phyloP scores from a whole-genome alignment of 805 yeast species.

The Candida palmyrensis region DNA sequence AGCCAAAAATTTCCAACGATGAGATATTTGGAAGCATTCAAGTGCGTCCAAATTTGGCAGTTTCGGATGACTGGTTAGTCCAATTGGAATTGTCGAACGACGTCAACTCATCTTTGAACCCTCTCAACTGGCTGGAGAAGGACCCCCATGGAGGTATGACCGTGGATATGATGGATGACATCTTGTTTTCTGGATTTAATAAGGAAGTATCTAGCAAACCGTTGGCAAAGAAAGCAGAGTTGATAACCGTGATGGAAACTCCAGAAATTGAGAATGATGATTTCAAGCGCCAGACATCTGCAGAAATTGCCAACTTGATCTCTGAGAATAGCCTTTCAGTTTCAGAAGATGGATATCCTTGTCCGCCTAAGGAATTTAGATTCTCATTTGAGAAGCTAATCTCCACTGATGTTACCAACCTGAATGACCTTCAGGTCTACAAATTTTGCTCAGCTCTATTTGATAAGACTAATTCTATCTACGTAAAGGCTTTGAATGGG shows the following conservation, averaged over 20 bases:
- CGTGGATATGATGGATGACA: slow-evolving; percentile 38
- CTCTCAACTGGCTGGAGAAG: slow-evolving; percentile 15
- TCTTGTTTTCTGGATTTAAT: slow-evolving; percentile 46
- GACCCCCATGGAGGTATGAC: no score
- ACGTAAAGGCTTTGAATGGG: background rate
- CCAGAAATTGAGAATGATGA: slow-evolving; percentile 14
- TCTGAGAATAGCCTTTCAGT: slow-evolving; percentile 14
- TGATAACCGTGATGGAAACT: slow-evolving; percentile 2
- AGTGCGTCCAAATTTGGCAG: slow-evolving; percentile 41
- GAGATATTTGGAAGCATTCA: slow-evolving; percentile 30
- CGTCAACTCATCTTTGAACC: slow-evolving; percentile 37
- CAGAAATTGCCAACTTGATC: slow-evolving; percentile 15
- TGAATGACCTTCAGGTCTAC: slow-evolving; percentile 38
- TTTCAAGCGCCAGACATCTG: no score
- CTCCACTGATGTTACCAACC: slow-evolving; percentile 6
- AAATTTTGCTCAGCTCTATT: slow-evolving; percentile 60
- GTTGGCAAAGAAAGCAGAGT: background rate
- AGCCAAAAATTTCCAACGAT: slow-evolving; percentile 51
- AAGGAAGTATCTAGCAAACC: slow-evolving; percentile 7
- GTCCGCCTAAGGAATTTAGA: slow-evolving; percentile 7
- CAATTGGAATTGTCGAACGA: slow-evolving; percentile 54
- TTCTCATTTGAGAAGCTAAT: slow-evolving; percentile 17
- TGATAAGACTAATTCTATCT: slow-evolving; percentile 17
- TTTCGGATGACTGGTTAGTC: slow-evolving; percentile 57
- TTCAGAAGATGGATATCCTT: slow-evolving; percentile 25